phyloP scores from a whole-genome alignment of 768 basidiomycete genomes.

The Boletus pseudopeckii region DNA sequence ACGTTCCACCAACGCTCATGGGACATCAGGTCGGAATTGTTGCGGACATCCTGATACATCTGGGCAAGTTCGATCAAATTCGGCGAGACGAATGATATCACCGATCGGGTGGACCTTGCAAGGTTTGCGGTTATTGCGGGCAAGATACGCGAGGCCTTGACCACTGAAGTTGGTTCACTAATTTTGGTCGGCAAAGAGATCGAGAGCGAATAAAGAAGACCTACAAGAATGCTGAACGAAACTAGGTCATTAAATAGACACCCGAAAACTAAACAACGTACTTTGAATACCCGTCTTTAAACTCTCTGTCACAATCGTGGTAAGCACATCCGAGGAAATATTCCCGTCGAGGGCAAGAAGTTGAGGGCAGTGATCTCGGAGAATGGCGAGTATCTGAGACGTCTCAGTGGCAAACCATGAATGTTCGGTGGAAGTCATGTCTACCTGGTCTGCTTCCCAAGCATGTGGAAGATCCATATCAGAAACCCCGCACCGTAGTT shows the following conservation, averaged over 20 bases:
- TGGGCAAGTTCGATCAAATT: conserved; percentile 76
- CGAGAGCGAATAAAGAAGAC: conserved; percentile 21
- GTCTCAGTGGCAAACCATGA: neutral
- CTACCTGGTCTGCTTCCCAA: conserved; percentile 46
- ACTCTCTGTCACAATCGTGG: conserved; percentile 51
- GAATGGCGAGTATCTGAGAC: conserved; percentile 47
- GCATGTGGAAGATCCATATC: conserved; percentile 76
- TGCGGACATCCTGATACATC: conserved; percentile 49
- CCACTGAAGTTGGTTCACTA: conserved; percentile 91
- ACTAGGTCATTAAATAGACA: conserved; percentile 3
- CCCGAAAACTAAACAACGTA: conserved; percentile 32
- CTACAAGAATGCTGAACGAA: conserved; percentile 68
- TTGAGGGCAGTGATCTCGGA: conserved; percentile 47
- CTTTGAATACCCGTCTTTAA: conserved; percentile 45
- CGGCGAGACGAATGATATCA: conserved; percentile 75
- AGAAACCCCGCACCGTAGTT: conserved; percentile 81
- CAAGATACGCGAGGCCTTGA: conserved; percentile 71
- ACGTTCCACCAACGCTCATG: conserved; percentile 61
- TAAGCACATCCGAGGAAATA: conserved; percentile 52
- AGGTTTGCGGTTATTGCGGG: conserved; percentile 50
- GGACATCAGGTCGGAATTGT: conserved; percentile 49
- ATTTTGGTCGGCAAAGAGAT: conserved; percentile 6
- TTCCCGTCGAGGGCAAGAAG: conserved; percentile 80
- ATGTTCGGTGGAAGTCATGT: neutral
- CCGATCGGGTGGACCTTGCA: conserved; percentile 34